Conservation (phyloP, 768 basidiomycete genomes). For the Boletus barrowsii region DNA sequence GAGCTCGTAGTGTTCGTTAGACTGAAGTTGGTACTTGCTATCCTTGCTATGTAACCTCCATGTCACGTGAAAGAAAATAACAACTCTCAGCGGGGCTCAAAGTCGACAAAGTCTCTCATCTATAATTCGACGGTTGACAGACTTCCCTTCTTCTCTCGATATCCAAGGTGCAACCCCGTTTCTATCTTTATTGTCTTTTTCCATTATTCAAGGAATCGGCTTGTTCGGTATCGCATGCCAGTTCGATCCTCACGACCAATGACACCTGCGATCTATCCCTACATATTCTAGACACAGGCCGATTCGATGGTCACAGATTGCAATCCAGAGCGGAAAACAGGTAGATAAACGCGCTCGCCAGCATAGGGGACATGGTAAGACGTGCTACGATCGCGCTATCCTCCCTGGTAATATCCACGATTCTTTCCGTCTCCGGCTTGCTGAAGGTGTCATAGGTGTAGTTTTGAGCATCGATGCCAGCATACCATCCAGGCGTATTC, state of each 20-base stretch:
- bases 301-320: background rate
- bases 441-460: background rate
- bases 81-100: no score
- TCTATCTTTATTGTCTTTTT: background rate
- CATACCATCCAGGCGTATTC: background rate
- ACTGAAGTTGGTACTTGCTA: background rate
- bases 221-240: no score
- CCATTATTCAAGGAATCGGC: background rate
- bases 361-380: background rate
- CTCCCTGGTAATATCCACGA: background rate
- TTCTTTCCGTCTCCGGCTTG: background rate
- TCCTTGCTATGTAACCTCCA: background rate
- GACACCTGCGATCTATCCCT: background rate
- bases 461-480: background rate
- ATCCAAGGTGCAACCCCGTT: background rate
- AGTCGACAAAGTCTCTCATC: no score
- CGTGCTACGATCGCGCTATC: no score
- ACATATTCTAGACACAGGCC: background rate
- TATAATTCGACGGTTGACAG: no score
- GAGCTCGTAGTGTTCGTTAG: background rate
- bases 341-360: background rate
- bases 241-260: background rate
- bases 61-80: conserved; percentile 2
- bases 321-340: background rate
- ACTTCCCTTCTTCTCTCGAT: background rate